These are phyloP conservation scores for Amanita jacksonii DNA, from an alignment of 768 basidiomycete genomes.

Conservation along the genomic window DNA sequence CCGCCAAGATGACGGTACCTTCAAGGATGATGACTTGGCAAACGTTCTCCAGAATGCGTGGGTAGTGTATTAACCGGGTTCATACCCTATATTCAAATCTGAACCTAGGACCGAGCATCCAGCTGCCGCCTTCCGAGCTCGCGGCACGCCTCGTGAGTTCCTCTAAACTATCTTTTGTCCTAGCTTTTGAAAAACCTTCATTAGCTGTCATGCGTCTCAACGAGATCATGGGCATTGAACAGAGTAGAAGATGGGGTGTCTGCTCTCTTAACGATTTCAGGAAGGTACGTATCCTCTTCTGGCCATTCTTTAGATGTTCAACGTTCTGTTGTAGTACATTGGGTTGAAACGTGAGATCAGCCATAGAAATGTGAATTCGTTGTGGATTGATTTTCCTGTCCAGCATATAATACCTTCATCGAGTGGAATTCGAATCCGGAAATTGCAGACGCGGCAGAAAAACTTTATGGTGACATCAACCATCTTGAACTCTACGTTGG, in stretches of 20 bases:
- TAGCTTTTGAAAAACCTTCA: not conserved
- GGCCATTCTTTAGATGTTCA: not conserved
- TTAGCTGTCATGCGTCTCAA: slow-evolving; percentile 61
- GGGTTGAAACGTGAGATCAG: slow-evolving; percentile 57
- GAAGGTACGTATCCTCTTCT: slow-evolving; percentile 26
- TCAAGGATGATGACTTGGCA: slow-evolving; percentile 67
- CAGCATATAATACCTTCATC: slow-evolving; percentile 60
- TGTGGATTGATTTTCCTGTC: not conserved
- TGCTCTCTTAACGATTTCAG: slow-evolving; percentile 83
- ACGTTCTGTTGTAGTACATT: slow-evolving; percentile 39
- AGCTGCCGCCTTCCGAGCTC: slow-evolving; percentile 67
- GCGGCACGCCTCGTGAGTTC: slow-evolving; percentile 51
- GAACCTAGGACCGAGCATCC: slow-evolving; percentile 52
- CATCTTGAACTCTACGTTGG: slow-evolving; percentile 76
- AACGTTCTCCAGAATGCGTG: slow-evolving; percentile 58
- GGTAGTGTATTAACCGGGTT: slow-evolving; percentile 17
- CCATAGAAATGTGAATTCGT: not conserved
- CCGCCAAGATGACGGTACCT: slow-evolving; percentile 49
- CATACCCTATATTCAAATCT: not conserved
- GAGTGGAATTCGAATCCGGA: slow-evolving; percentile 76
- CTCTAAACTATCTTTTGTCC: not conserved
- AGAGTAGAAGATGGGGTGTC: slow-evolving; percentile 69
- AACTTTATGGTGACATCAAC: slow-evolving; percentile 68
- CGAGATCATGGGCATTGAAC: slow-evolving; percentile 80
- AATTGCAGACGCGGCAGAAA: slow-evolving; percentile 64